Base-by-base conservation (phyloP, 78 protist genomes). In the slime mould (Dictyostelium discoideum) region DNA sequence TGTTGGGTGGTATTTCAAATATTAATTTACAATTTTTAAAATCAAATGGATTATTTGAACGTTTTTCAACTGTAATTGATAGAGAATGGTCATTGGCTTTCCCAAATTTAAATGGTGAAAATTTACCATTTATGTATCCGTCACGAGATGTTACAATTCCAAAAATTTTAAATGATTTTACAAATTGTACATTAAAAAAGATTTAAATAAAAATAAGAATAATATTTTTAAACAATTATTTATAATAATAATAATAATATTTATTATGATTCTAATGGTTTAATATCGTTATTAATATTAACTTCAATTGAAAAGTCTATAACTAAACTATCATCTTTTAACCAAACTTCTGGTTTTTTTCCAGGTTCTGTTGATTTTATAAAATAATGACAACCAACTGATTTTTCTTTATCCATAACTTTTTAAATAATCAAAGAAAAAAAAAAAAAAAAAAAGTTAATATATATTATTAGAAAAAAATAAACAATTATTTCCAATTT, bases 41-140 rank as follows among this genome's bases (percentile, higher is more conserved):
- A 10, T 11, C 6, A 9, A 65, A 84, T 44, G 67, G 44, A 48
- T 42, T 16, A 11, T 73, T 81, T 16, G 22, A 9, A 16, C 87
- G 96, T 63, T 93, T 93, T 85, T 18, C 39, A 13, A 22, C 85
- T 29, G 84, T 93, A 16, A 80, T 93, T 32, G 40, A 85, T 26
- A 63, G 96, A 26, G 96, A 92, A 46, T 92, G 96, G 96, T 65
- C 87, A 11, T 42, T 92, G 3, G 65, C 9, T 8, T 92, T 92
- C 6, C 83, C 89, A n/a, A 69, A 8, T 69, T 26, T 92, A n/a
- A n/a, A 63, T 37, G 96, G 96, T 72, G 88, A 81, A 72, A 20
- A 69, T 42, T 39, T 92, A 57, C 86, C 86, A 37, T 79, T 92
- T 40, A 50, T 69, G 54, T 60, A 42, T 67, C 96, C 96, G 44